Base-by-base conservation (phyloP, 208 protist species). In the Leptomonas pyrrhocoris region DNA sequence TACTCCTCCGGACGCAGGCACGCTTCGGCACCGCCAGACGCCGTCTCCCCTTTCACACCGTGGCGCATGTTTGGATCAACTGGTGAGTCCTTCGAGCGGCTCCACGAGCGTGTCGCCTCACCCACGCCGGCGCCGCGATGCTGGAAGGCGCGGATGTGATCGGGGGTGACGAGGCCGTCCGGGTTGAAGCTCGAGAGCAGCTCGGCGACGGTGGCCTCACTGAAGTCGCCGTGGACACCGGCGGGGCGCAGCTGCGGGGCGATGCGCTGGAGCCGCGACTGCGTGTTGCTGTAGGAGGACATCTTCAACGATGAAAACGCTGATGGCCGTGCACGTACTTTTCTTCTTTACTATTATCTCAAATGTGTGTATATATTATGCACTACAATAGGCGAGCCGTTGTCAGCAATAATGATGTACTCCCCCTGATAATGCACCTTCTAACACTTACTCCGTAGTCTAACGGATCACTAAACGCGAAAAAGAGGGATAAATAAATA, bases 181-280 rank as follows among this genome's bases (percentile, higher is more conserved):
- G 74, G 72, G 76, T 89, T 89, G 76, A 90, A 93, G 68, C 83
- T 86, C 18, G 86, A 91, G 21, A 84, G 86, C 8, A 95, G 77
- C 50, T 89, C 83, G 13, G 70, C 81, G 6, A 70, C 79, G 12
- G 71, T 87, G 50, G 83, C 68, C 63, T 80, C 65, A 36, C 59
- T 73, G 63, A 74, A 83, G 56, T 86, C 71, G n/a, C 74, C 74
- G 31, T 69, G 63, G 40, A 89, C 43, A 28, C 91, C 91, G 43
- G 91, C 91, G 13, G 88, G 59, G 43, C 88, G 86, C 13, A 94
- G 80, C 64, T 94, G 83, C 46, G 91, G 91, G 11, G 91, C 88
- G 11, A 90, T 73, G 48, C 88, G 90, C 38, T 76, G 46, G 7
- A 85, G 78, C 27, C 85, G 85, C 45, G 72, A 70, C 53, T 81